These are phyloP conservation scores for Annona squamosa DNA, from an alignment of 164 flowering plant genomes.

Conservation along the genomic window DNA sequence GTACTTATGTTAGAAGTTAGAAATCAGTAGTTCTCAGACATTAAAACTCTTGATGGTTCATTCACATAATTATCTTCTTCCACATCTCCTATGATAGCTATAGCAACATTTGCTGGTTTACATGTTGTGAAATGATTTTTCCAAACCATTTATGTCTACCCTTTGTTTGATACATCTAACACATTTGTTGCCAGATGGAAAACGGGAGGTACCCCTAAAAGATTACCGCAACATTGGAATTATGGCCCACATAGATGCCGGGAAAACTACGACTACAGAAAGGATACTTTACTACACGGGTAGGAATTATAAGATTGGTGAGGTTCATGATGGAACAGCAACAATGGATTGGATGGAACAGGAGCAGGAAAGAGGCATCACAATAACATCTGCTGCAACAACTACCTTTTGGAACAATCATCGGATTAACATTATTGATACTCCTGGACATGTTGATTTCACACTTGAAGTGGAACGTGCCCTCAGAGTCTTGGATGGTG, in stretches of 20 bases:
- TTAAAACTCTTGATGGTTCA: too few relatives aligned
- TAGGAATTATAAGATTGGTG: conserved; percentile 91
- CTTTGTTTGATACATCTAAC: not conserved
- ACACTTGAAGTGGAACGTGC: conserved; percentile 98
- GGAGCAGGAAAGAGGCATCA: conserved; percentile 96
- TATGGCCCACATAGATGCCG: conserved; percentile 99
- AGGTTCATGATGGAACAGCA: conserved; percentile 96
- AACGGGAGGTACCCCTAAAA: conserved; percentile 56
- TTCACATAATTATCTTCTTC: too few relatives aligned
- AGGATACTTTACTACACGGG: conserved; percentile 84
- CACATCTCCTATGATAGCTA: too few relatives aligned
- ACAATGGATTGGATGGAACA: conserved; percentile 99
- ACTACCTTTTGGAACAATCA: conserved; percentile 87
- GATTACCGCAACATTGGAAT: conserved; percentile 96
- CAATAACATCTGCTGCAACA: conserved; percentile 96
- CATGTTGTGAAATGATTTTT: not conserved
- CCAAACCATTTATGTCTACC: not conserved
- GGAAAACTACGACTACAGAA: conserved; percentile 95
- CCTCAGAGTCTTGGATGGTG: conserved; percentile 93
- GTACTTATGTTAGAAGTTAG: too few relatives aligned
- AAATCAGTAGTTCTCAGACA: too few relatives aligned
- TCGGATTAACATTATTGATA: conserved; percentile 90
- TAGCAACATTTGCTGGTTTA: too few relatives aligned
- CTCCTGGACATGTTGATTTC: conserved; percentile 98
- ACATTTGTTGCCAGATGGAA: conserved; percentile 32